Percentiles rank a stretch among this genome's conserved stretches.
phyloP scores from a whole-genome alignment of 2,329 filamentous ascomycete genomes.

The Apiospora kogelbergensis region DNA sequence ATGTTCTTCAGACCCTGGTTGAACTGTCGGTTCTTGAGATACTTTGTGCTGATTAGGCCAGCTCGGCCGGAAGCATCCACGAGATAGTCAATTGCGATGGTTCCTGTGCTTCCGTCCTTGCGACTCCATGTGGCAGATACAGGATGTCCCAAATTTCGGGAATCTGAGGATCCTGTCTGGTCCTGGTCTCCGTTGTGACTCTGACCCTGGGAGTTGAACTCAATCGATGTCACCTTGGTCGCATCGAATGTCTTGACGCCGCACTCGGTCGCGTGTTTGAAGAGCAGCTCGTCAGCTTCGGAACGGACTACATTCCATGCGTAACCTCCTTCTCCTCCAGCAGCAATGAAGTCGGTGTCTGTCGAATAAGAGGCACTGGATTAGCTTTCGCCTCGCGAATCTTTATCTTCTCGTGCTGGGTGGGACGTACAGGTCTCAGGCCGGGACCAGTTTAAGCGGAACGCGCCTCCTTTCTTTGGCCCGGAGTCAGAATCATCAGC shows the following conservation, averaged over 20 bases:
- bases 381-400: too few species aligned
- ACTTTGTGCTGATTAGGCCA: slow-evolving; percentile 47
- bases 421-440: too few species aligned
- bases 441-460: too few species aligned
- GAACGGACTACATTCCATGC: slow-evolving; percentile 48
- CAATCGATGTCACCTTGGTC: slow-evolving; percentile 34
- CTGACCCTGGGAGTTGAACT: neutral
- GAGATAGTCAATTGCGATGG: slow-evolving; percentile 46
- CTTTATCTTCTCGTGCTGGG: too few species aligned
- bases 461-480: slow-evolving; percentile 30
- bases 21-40: slow-evolving; percentile 46
- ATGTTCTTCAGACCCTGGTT: slow-evolving; percentile 48
- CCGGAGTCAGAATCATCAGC: too few species aligned
- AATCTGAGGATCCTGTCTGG: too few species aligned
- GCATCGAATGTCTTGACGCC: slow-evolving; percentile 43
- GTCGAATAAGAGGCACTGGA: too few species aligned
- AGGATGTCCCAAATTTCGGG: slow-evolving; percentile 28
- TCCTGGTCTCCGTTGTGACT: too few species aligned
- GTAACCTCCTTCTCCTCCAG: slow-evolving; percentile 36
- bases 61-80: slow-evolving; percentile 47
- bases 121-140: slow-evolving; percentile 34
- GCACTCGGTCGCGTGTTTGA: slow-evolving; percentile 38
- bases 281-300: slow-evolving; percentile 44
- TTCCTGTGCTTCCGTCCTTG: slow-evolving; percentile 30
- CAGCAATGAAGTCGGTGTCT: slow-evolving; percentile 44